Percentiles rank a stretch among this genome's conserved stretches.
Conservation (phyloP, 2,329 filamentous ascomycete genomes). For the Paecilomyces variotii region DNA sequence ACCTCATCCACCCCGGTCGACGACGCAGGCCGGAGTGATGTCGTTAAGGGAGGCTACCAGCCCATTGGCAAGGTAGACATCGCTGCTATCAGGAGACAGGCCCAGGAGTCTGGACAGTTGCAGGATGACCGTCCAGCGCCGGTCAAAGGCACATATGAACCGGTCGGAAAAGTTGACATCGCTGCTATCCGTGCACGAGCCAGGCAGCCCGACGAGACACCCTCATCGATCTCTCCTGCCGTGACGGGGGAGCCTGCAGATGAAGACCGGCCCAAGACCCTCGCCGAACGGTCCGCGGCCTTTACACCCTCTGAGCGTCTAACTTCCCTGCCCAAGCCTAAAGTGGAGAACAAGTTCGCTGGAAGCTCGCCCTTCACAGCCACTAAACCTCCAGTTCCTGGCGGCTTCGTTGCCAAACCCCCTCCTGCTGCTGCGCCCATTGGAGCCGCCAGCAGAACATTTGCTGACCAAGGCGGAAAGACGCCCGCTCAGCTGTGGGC, state of each 20-base stretch:
- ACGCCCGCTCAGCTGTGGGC: constrained; percentile 96
- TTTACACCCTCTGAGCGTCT: constrained; percentile 71
- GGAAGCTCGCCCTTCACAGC: constrained; percentile 66
- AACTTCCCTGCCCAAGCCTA: constrained; percentile 85
- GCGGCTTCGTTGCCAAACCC: constrained; percentile 56
- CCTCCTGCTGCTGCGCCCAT: constrained; percentile 51
- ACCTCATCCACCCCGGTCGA: constrained; percentile 27
- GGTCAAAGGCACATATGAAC: constrained; percentile 91
- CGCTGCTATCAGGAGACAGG: constrained; percentile 70
- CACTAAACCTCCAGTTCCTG: constrained; percentile 80
- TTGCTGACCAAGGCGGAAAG: constrained; percentile 90
- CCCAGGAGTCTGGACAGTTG: constrained; percentile 49
- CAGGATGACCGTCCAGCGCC: constrained; percentile 71
- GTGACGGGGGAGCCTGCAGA: constrained; percentile 38
- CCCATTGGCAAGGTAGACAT: constrained; percentile 98
- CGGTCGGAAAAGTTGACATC: constrained; percentile 94
- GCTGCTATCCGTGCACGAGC: constrained; percentile 81
- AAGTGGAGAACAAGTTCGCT: constrained; percentile 84
- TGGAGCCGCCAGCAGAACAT: constrained; percentile 79
- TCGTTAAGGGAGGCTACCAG: constrained; percentile 82
- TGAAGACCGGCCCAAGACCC: constrained; percentile 49
- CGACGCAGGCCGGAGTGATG: constrained; percentile 43
- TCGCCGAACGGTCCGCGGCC: constrained; percentile 68
- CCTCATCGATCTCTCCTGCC: constrained; percentile 34
- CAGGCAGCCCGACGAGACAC: constrained; percentile 49